Percentiles rank a stretch among this genome's conserved stretches.
These are phyloP conservation scores for Phytophthora pluvialis DNA, from an alignment of 352 stramenopile species.

Conservation along the genomic window DNA sequence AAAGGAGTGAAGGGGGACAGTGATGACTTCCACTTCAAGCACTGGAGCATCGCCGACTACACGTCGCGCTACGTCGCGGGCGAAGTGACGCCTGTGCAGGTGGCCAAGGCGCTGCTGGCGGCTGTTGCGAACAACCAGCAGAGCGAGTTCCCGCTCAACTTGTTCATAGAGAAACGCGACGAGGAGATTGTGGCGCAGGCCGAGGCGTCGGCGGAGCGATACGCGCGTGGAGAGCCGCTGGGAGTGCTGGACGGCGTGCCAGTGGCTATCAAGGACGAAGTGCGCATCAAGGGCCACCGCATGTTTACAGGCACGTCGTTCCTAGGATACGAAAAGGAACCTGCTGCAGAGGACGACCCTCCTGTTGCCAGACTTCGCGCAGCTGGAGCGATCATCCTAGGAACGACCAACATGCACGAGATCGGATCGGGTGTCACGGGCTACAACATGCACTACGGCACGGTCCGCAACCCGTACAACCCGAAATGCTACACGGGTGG, in stretches of 20 bases:
- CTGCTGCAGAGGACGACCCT: conserved; percentile 51
- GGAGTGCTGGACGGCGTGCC: conserved; percentile 90
- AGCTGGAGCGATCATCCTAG: conserved; percentile 87
- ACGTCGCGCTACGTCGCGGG: conserved; percentile 55
- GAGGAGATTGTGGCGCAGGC: conserved; percentile 79
- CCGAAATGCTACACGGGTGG: conserved; percentile 86
- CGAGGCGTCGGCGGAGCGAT: conserved; percentile 67
- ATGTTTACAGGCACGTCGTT: conserved; percentile 85
- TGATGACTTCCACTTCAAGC: conserved; percentile 46
- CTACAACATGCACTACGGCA: conserved; percentile 83
- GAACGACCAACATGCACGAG: conserved; percentile 92
- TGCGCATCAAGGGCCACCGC: conserved; percentile 72
- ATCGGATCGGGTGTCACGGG: conserved; percentile 75
- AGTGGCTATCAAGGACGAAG: conserved; percentile 89
- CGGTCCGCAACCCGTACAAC: conserved; percentile 88
- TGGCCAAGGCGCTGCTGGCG: conserved; percentile 67
- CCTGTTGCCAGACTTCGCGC: conserved; percentile 66
- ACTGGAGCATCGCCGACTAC: conserved; percentile 79
- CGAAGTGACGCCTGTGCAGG: conserved; percentile 65
- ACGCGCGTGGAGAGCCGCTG: conserved; percentile 63
- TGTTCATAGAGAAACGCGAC: conserved; percentile 82
- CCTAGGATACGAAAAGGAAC: conserved; percentile 55
- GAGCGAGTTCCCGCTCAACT: conserved; percentile 54
- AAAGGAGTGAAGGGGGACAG: conserved; percentile 23
- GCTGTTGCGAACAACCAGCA: conserved; percentile 60